Base-by-base conservation (phyloP, 2,329 filamentous ascomycete genomes). In the Aspergillus persii region DNA sequence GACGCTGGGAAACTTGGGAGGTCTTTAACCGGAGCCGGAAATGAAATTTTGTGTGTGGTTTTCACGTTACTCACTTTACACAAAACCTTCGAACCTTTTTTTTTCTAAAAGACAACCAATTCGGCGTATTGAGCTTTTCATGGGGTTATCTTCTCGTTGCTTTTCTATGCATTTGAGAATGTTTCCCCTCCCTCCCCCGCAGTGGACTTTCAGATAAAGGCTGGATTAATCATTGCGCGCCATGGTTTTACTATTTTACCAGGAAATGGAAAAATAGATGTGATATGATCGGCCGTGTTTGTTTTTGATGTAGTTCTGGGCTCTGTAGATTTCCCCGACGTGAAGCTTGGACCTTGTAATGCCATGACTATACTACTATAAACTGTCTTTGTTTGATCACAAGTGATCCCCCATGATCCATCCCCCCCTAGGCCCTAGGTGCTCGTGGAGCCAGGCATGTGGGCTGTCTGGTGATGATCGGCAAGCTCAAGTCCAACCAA, bases 1-100 rank as follows among this genome's bases (percentile, higher is more conserved):
- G 62, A 61, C 60, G 65, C 65, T 62, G 67, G 68, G 69, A 65
- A 71, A 69, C 69, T 65, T 64, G 60, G 61, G 58, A 50, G 47
- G 54, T 59, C 56, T 67, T 62, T 63, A 41, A 41, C 54, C 56
- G 41, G 53, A 54, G 53, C 53, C 46, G 53, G 53, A 33, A 54
- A 51, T 52, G 55, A 60, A 54, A 58, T 54, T 48, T 29, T 53
- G 33, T 53, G 33, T 41, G 30, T 44, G 36, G 36, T 41, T 41
- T 41, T 41, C n/a, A 41, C 36, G 36, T 41, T 41, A 41, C 12
- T 54, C 31, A 23, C 53, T 41, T 44, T 33, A 47, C 41, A 54
- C 36, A 62, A 63, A 61, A 60, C 56, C 23, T 56, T 60, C 54
- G 8, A 41, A 15, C 15, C 15, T 15, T 41, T 41, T 41, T 15